Conservation (phyloP, 768 basidiomycete genomes). For the Collybia mongolica region DNA sequence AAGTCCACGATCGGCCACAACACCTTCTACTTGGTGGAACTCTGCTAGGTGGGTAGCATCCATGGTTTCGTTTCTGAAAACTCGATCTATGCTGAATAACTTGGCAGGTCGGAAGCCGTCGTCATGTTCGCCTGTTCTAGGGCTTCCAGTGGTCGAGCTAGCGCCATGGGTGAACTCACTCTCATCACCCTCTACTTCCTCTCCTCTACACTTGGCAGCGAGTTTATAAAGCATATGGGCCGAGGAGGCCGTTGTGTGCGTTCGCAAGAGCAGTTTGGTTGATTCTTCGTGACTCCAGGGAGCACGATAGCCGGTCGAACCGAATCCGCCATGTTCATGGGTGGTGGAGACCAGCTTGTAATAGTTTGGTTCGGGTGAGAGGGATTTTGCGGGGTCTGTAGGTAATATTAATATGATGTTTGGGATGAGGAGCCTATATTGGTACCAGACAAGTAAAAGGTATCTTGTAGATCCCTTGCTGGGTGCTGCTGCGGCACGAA, state of each 20-base stretch:
- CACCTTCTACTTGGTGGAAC: slow-evolving; percentile 99
- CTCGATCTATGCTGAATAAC: slow-evolving; percentile 95
- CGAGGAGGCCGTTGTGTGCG: slow-evolving; percentile 95
- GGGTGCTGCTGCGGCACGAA: slow-evolving; percentile 99
- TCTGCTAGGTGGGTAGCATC: slow-evolving; percentile 98
- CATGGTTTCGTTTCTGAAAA: slow-evolving; percentile 98
- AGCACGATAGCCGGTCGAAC: slow-evolving; percentile 94
- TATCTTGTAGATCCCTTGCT: slow-evolving; percentile 95
- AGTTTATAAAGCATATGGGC: slow-evolving; percentile 93
- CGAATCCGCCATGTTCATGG: slow-evolving; percentile 86
- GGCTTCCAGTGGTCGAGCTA: slow-evolving; percentile 25
- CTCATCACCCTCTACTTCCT: slow-evolving; percentile 41
- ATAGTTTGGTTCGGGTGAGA: slow-evolving; percentile 77
- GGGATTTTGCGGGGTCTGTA: slow-evolving; percentile 75
- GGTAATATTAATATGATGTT: background rate
- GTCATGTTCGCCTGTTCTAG: slow-evolving; percentile 32
- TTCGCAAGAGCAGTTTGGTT: slow-evolving; percentile 87
- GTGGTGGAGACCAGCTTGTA: slow-evolving; percentile 81
- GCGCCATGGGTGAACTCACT: slow-evolving; percentile 39
- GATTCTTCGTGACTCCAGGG: slow-evolving; percentile 95
- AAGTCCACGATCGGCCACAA: slow-evolving; percentile 90
- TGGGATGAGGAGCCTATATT: slow-evolving; percentile 1
- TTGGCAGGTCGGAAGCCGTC: slow-evolving; percentile 92
- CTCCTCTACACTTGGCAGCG: slow-evolving; percentile 77
- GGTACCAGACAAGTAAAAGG: slow-evolving; percentile 93